These are phyloP conservation scores for Ulota crispa DNA, from an alignment of 225 moss, liverwort and hornwort genomes.

Conservation along the genomic window DNA sequence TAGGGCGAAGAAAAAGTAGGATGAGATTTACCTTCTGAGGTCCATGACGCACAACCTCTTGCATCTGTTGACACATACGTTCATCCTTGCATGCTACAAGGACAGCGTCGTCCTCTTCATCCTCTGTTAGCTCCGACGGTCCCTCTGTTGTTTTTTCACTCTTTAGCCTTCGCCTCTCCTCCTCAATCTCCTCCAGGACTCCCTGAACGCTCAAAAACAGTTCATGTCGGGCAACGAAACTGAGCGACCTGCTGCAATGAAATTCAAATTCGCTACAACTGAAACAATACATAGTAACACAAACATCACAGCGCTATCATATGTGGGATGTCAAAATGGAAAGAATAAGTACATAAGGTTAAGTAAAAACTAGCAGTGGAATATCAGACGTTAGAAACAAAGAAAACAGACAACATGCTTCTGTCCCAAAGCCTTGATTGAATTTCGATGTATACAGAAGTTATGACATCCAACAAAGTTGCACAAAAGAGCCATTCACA, in stretches of 20 bases:
- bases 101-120: conserved; percentile 72
- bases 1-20: neutral
- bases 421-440: neutral
- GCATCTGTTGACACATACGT: conserved; percentile 91
- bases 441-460: neutral
- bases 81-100: conserved; percentile 95
- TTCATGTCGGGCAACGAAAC: conserved; percentile 10
- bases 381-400: neutral
- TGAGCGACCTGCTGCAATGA: conserved; percentile 6
- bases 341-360: neutral
- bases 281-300: conserved; percentile 8
- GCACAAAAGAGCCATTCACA: neutral
- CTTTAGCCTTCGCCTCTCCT: conserved; percentile 55
- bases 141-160: conserved; percentile 31
- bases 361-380: conserved; percentile 3
- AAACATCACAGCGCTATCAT: neutral
- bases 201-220: conserved; percentile 56
- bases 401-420: conserved; percentile 8
- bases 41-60: conserved; percentile 75
- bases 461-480: neutral
- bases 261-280: conserved; percentile 3
- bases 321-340: neutral
- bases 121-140: conserved; percentile 54
- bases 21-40: conserved; percentile 61
- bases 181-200: conserved; percentile 92